Evolutionary conservation across 2,329 filamentous ascomycete species (phyloP), one percentile per base, ranked within the genome.

Genomic region (Coccinonectria pachysandricola): DNA sequence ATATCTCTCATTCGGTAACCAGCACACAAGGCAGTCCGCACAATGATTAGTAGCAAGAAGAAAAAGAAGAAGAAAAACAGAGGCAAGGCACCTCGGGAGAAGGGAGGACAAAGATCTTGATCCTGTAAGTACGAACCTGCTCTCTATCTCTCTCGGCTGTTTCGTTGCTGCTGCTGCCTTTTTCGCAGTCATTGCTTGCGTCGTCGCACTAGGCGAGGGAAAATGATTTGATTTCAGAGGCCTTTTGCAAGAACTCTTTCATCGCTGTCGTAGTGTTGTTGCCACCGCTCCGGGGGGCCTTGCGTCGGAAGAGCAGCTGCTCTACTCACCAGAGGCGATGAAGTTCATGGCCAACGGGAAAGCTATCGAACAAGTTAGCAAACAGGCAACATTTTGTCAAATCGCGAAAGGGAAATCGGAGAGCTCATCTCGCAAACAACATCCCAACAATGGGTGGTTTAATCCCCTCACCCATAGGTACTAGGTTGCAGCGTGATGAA

Each of bases 301-400:
- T 24, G 27, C 30, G 21, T 14, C 29, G 24, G 35, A 40, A 35
- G 32, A 36, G 17, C 13, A 12, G 48, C 50, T 52, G 44, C 53
- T 56, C 56, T 59, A 88, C 83, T 88, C 75, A 91, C 83, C 81
- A 64, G 82, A 84, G 56, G 83, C 83, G 62, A 91, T 82, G 64
- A 91, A 91, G 62, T 91, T 91, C 52, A 91, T 67, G 55, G 83
- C 81, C 57, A 91, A 63, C 44, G 83, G 83, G 40, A 85, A 61
- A 40, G 79, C 83, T 91, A 46, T 24, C 34, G 42, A 36, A 27
- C 8, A 26, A 34, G 49, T 61, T 42, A 61, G 54, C 42, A n/a
- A n/a, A n/a, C n/a, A n/a, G n/a, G n/a, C n/a, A n/a, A n/a, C n/a
- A n/a, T n/a, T n/a, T n/a, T n/a, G n/a, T n/a, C n/a, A n/a, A n/a